A percentile compares a stretch with the other conserved stretches of the same genome.
Conservation (phyloP, 306 rosid species). For the Heteromeles arbutifolia region DNA sequence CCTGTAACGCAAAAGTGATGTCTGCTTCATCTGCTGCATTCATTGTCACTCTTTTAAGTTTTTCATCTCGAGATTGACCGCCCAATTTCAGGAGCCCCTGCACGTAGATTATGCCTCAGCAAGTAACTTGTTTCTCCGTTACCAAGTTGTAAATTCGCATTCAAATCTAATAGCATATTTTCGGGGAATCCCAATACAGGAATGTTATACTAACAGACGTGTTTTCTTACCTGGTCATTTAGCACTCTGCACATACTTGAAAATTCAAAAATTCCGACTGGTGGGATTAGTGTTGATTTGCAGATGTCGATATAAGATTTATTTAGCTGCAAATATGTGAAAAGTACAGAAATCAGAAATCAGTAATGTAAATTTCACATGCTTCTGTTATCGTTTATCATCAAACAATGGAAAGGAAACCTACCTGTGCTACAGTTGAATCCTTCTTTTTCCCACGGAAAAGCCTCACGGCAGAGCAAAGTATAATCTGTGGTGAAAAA, state of each 20-base stretch:
- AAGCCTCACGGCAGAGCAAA: conserved; percentile 74
- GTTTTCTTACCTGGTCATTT: conserved; percentile 65
- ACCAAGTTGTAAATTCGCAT: background rate
- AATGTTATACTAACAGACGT: background rate
- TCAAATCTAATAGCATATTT: background rate
- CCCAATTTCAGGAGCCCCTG: conserved; percentile 89
- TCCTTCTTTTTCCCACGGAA: conserved; percentile 74
- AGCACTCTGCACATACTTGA: conserved; percentile 77
- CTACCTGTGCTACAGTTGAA: conserved; percentile 66
- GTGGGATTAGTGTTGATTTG: conserved; percentile 57
- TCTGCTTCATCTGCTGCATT: conserved; percentile 68
- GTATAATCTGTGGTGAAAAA: conserved; percentile 48
- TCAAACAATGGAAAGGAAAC: conserved; percentile 12
- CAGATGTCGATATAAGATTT: conserved; percentile 60
- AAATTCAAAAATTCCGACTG: conserved; percentile 64
- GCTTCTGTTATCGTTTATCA: background rate
- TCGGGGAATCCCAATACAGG: background rate
- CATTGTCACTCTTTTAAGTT: conserved; percentile 55
- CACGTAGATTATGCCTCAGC: conserved; percentile 10
- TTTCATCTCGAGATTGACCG: conserved; percentile 71
- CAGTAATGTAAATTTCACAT: background rate
- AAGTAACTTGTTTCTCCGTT: background rate
- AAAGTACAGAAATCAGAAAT: background rate
- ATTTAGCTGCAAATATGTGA: conserved; percentile 53
- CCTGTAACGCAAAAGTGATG: conserved; percentile 79